Percentiles rank a stretch among this genome's conserved stretches.
These are phyloP conservation scores for Leccinum fuscescens DNA, from an alignment of 1,284 basidiomycete genomes.

Conservation along the genomic window DNA sequence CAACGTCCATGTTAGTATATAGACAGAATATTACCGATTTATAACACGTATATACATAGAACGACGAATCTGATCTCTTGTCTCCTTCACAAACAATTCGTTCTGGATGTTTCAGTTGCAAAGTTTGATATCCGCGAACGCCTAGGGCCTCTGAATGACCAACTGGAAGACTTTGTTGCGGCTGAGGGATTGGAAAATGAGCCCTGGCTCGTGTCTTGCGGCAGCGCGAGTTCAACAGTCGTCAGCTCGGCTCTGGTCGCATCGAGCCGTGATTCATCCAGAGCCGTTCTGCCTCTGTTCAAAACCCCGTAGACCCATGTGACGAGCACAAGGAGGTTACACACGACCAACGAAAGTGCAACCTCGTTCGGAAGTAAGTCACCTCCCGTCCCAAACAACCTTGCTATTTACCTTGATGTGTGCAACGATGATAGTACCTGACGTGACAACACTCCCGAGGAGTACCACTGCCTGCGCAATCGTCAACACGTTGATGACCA, in stretches of 20 bases:
- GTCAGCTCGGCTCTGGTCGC: neutral
- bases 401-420: constrained; percentile 13
- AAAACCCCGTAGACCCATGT: constrained; percentile 13
- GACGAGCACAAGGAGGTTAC: constrained; percentile 22
- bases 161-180: neutral
- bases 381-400: neutral
- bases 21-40: neutral
- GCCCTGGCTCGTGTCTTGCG: neutral
- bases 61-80: neutral
- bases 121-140: neutral
- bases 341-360: constrained; percentile 20
- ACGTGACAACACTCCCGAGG: neutral
- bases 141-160: constrained; percentile 3
- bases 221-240: neutral
- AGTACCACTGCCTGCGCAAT: constrained; percentile 8
- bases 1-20: neutral
- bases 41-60: neutral
- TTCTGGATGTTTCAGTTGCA: neutral
- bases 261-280: neutral
- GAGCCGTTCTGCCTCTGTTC: neutral
- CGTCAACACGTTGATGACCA: constrained; percentile 9
- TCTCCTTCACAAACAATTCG: neutral
- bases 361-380: neutral
- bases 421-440: constrained; percentile 9
- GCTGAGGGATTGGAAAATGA: neutral